phyloP scores from a whole-genome alignment of 2,329 filamentous ascomycete genomes.

The Fusarium tjaetaba region DNA sequence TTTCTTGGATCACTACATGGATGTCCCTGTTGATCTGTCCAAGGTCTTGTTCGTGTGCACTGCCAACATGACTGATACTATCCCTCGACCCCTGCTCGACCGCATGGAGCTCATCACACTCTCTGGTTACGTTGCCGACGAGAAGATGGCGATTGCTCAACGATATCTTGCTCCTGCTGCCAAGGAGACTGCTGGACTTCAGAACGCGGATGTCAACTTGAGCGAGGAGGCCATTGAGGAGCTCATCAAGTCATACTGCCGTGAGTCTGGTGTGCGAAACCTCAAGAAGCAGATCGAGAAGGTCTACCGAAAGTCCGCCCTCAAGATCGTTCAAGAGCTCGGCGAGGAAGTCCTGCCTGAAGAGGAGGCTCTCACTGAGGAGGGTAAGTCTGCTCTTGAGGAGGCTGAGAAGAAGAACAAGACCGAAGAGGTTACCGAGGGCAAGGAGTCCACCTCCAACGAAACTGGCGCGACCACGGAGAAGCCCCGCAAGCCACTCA shows the following conservation, averaged over 20 bases:
- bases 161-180: constrained; percentile 91
- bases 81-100: constrained; percentile 90
- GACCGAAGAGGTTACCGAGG: constrained; percentile 63
- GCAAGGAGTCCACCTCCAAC: constrained; percentile 46
- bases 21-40: constrained; percentile 95
- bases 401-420: constrained; percentile 80
- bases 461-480: constrained; percentile 62
- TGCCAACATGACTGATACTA: constrained; percentile 98
- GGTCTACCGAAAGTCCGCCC: constrained; percentile 94
- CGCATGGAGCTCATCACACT: constrained; percentile 98
- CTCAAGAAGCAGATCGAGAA: constrained; percentile 99
- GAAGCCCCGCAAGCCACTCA: constrained; percentile 77
- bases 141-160: constrained; percentile 99
- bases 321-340: constrained; percentile 96
- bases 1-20: constrained; percentile 98
- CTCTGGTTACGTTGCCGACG: constrained; percentile 95
- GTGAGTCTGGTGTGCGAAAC: constrained; percentile 96
- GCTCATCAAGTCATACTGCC: constrained; percentile 97
- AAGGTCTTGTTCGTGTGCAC: constrained; percentile 99
- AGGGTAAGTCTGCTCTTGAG: constrained; percentile 81
- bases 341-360: constrained; percentile 86
- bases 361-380: constrained; percentile 82
- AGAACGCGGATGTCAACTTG: constrained; percentile 89
- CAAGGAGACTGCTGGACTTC: constrained; percentile 91
- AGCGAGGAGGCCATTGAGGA: constrained; percentile 91